Base-by-base conservation (phyloP, 2,329 filamentous ascomycete species). In the Alternaria sp. region DNA sequence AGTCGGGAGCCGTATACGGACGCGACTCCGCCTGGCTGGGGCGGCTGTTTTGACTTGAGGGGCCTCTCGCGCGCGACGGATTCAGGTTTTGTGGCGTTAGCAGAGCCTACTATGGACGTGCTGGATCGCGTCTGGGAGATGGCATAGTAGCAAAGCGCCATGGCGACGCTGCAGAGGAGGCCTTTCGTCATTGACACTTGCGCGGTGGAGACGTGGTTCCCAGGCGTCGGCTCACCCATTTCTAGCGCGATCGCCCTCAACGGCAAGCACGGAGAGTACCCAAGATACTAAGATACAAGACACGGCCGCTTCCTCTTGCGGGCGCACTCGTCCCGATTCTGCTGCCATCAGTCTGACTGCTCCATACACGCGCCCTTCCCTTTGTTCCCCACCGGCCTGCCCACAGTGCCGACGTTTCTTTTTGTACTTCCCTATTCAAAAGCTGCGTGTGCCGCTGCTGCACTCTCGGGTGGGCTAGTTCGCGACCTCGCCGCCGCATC, bases 21-120 rank as follows among this genome's bases (percentile, higher is more conserved):
- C 21, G 56, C 44, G 68, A 54, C 61, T 69, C 65, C 59, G 66
- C 52, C 50, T 17, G 26, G 47, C 47, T 54, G 61, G 64, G 59
- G 66, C 62, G 68, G 63, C 49, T 66, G 69, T 66, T 68, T 70
- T 59, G 57, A 56, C 54, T 62, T 57, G n/a, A 55, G 61, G n/a
- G 51, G 46, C 54, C 23, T 51, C 25, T 51, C 46, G 32, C 9
- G 44, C 25, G 11, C 50, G 36, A 11, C 23, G 25, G 51, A 68
- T 73, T 62, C 69, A 69, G 66, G 68, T 70, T 71, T 71, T 68
- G 61, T 54, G 55, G 66, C 64, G 50, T 69, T 73, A 73, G 36
- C 57, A 52, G 62, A 30, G 58, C 47, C 49, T 67, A 55, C 62
- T 72, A 73, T 72, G 44, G 61, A 25, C 62, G 60, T 47, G 63